Base-by-base conservation (phyloP, 495 filamentous ascomycete species). In the Cryomyces minteri region DNA sequence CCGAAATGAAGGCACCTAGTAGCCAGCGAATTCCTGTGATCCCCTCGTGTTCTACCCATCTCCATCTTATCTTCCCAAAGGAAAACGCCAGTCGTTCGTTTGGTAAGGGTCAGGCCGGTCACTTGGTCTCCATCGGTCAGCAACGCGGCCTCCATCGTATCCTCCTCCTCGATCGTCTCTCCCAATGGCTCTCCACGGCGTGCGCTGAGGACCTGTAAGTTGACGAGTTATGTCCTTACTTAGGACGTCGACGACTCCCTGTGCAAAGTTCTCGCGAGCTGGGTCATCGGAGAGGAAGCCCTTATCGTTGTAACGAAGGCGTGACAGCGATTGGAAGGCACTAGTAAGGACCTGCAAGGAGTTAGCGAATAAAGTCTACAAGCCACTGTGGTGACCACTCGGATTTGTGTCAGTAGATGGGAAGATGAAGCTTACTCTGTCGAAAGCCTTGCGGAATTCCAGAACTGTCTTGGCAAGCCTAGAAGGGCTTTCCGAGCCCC, bases 381-480 rank as follows among this genome's bases (percentile, higher is more conserved):
- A 25, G 18, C 18, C 18, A 25, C 18, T 25, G 18, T 25, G 2
- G 18, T 25, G 18, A 25, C 18, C 18, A 25, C 18, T 25, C 18
- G 18, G 2, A 46, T 42, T n/a, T 25, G 32, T 37, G 30, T 58
- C 45, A 58, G 49, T 14, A 45, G 29, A 9, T 25, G 2, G 18
- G n/a, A 9, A n/a, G 11, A 39, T 45, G 25, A 46, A 10, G 34
- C 50, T 41, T 25, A 56, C 50, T 11, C 50, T 45, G 42, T 68
- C 61, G 8, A 71, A 43, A 4, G 58, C 60, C 41, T 67, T 64
- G 29, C 62, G 60, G 39, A 73, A 67, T 40, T 72, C 66, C 25
- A 63, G 37, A 6, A 70, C 44, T 18, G 58, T 53, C 45, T 61
- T 66, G 8, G 49, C 54, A 25, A 25, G 18, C 18, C 18, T 25